Evolutionary conservation across 176 grass and related monocot genomes (phyloP).

Genomic region (Aegilops tauschii): DNA sequence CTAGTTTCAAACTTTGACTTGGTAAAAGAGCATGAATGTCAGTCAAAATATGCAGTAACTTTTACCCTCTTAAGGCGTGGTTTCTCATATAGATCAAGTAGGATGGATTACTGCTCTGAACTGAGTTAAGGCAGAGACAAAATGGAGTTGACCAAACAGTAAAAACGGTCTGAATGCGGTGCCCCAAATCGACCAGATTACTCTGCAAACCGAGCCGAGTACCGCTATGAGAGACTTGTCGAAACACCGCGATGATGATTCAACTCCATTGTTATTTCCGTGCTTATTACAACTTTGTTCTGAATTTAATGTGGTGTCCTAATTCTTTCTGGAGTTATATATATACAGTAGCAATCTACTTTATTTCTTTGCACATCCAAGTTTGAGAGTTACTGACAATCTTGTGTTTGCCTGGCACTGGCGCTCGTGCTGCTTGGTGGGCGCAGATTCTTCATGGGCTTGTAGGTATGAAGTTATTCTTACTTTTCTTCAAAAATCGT

Average conservation of each 20-base stretch:
- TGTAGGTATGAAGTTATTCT: conserved; percentile 14
- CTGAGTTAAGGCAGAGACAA: not conserved
- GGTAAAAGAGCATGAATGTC: too few species aligned
- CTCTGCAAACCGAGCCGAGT: not conserved
- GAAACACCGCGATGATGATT: not conserved
- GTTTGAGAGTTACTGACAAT: conserved; percentile 1
- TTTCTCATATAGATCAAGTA: not conserved
- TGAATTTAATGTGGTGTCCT: not conserved
- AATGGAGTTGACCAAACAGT: too few species aligned
- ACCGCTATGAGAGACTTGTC: too few species aligned
- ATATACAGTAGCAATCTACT: too few species aligned
- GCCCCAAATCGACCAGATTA: not conserved
- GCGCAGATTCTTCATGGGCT: conserved; percentile 50
- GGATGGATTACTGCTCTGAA: not conserved
- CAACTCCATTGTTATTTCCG: not conserved
- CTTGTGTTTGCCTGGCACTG: conserved; percentile 1
- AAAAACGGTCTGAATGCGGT: too few species aligned
- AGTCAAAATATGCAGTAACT: too few species aligned
- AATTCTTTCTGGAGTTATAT: not conserved
- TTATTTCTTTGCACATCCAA: not conserved
- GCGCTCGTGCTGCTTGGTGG: not conserved
- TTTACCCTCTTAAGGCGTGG: not conserved
- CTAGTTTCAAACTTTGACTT: too few species aligned
- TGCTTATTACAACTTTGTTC: not conserved
- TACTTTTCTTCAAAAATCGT: too few species aligned